Evolutionary conservation across 192 early-diverging fungal species (phyloP), one percentile per base, ranked within the genome.

Genomic region (Backusella westeae): DNA sequence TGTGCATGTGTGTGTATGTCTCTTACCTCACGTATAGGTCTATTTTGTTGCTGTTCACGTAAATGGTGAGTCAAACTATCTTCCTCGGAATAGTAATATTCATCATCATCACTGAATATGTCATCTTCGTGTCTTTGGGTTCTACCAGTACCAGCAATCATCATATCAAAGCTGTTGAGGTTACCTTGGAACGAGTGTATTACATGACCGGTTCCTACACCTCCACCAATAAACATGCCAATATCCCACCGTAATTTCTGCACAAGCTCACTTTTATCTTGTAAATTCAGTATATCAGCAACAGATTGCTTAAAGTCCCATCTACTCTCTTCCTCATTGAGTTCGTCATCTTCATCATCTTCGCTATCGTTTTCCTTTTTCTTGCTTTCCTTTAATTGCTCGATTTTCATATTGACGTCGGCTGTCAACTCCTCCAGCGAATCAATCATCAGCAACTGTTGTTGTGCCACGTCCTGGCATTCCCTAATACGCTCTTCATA

Each of bases 191-290:
- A 71, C 0, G 53, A 38, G n/a, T 77, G 75, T 56, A 72, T 75
- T 19, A 80, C 70, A 65, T 80, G 78, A 5, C 78, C 78, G 29
- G 78, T 80, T 38, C 78, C 78, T n/a, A 75, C 74, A 56, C 70
- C 71, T 19, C 70, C 78, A 41, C 78, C 78, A 23, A 80, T 71
- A 17, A 70, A 67, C 73, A 75, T 75, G 14, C 68, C 70, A 38
- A 80, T 65, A 71, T 80, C 56, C 74, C 74, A 80, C 32, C 74
- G 26, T 65, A 80, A 67, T 29, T 66, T 72, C 34, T 71, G 53
- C 4, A 72, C 41, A 21, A 72, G 2, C 26, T 71, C 75, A 32
- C 63, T 35, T 32, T 71, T 77, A 14, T 77, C 75, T 56, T 77
- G 69, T 38, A 77, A 26, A 32, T 56, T 6, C 21, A 77, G 36